Base-by-base conservation (phyloP, 164 flowering plant genomes). In the Magnolia sinica region DNA sequence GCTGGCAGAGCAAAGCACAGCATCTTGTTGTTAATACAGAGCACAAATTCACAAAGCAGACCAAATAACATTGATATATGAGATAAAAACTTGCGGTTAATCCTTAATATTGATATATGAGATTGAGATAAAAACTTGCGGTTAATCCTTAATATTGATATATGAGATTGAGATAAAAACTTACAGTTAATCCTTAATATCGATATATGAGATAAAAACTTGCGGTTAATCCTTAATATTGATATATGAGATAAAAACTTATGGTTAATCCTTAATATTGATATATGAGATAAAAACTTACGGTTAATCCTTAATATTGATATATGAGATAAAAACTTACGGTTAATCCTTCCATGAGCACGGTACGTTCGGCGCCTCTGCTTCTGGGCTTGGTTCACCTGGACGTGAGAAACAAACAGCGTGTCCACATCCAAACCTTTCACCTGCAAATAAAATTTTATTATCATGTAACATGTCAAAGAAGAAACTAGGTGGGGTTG, bases 341-440 rank as follows among this genome's bases (percentile, higher is more conserved):
- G 97, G 74, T 92, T 92, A n/a, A 94, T 94, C 81, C 98, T 85
- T 79, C 98, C 98, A 73, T 94, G 98, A 50, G 96, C 98, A 79
- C 98, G 89, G 83, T 91, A 93, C 11, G 98, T 93, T 29, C 98
- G 85, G 8, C 98, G 91, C 85, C 96, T 87, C 81, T 93, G 96
- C 81, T 91, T 93, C 84, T 87, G 90, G 1, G 98, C 98, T 74
- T 91, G 98, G 83, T 93, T 93, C 7, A 93, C 98, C 73, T 93
- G 96, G 81, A 93, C 83, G 85, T 91, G 96, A 18, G 93, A 91
- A 50, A 93, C 79, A 77, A 51, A 86, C 14, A 91, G 92, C 0
- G 95, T 72, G 86, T 91, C 98, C 16, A 91, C 91, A 83, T 93
- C 98, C 88, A 93, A 81, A 45, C 98, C 98, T 81, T 93, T 93